Conservation (phyloP, 2,329 filamentous ascomycete genomes). For the Byssoonygena ceratinophila region DNA sequence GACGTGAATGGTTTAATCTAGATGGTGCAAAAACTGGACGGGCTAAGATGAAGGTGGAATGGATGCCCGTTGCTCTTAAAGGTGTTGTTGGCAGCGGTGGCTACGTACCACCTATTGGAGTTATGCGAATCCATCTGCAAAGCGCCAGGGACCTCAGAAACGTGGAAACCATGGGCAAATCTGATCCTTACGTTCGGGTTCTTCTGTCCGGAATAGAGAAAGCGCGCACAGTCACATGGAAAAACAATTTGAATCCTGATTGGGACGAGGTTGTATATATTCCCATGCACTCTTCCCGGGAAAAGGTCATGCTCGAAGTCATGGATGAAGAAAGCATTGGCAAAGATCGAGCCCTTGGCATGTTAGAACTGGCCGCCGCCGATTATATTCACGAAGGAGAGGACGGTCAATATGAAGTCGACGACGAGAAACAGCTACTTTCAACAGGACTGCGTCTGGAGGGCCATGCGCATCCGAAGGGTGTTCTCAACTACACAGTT, state of each 20-base stretch:
- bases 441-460: slow-evolving; percentile 63
- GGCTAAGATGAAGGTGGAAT: slow-evolving; percentile 81
- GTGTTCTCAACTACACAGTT: slow-evolving; percentile 67
- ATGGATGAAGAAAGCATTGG: slow-evolving; percentile 94
- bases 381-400: slow-evolving; percentile 73
- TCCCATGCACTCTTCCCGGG: slow-evolving; percentile 72
- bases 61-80: slow-evolving; percentile 85
- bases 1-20: slow-evolving; percentile 92
- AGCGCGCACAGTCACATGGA: slow-evolving; percentile 84
- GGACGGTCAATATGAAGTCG: slow-evolving; percentile 65
- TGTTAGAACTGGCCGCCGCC: slow-evolving; percentile 62
- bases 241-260: slow-evolving; percentile 88
- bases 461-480: slow-evolving; percentile 64
- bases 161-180: slow-evolving; percentile 90
- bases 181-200: slow-evolving; percentile 85
- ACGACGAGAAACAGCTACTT: slow-evolving; percentile 62
- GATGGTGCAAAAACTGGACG: slow-evolving; percentile 70
- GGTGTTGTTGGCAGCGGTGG: slow-evolving; percentile 68
- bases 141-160: slow-evolving; percentile 75
- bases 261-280: slow-evolving; percentile 96
- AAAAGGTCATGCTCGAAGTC: slow-evolving; percentile 79
- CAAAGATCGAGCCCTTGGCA: slow-evolving; percentile 78
- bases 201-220: slow-evolving; percentile 84
- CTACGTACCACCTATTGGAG: slow-evolving; percentile 86
- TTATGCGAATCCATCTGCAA: slow-evolving; percentile 88